These are phyloP conservation scores for Salix brachista DNA, from an alignment of 345 rosid genomes.

Conservation along the genomic window DNA sequence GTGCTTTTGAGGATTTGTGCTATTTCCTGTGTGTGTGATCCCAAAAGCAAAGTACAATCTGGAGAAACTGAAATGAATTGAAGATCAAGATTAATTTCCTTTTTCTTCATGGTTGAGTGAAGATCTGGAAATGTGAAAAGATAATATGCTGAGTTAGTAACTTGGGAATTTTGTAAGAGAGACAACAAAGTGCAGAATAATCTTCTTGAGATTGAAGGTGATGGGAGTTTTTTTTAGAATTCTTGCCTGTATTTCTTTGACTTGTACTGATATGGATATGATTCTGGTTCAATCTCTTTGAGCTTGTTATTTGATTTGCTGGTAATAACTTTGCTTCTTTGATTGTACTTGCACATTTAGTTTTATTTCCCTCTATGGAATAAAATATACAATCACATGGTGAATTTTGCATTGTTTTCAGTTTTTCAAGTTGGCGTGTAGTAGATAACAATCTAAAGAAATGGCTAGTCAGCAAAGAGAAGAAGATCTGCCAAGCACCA, in stretches of 20 bases:
- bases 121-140: not conserved
- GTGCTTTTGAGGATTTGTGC: not conserved
- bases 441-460: constrained; percentile 1
- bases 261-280: too few species aligned
- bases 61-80: not conserved
- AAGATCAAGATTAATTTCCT: not conserved
- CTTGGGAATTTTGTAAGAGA: not conserved
- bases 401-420: not conserved
- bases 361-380: not conserved
- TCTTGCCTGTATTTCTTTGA: not conserved
- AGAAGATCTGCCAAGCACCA: constrained; percentile 28
- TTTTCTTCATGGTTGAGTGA: not conserved
- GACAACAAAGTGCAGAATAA: not conserved
- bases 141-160: not conserved
- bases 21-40: too few species aligned
- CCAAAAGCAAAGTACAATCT: not conserved
- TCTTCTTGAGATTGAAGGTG: not conserved
- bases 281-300: not conserved
- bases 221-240: not conserved
- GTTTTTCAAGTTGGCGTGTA: not conserved
- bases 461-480: constrained; percentile 40
- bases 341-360: not conserved
- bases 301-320: not conserved
- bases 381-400: not conserved
- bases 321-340: not conserved